Evolutionary conservation across 2,329 filamentous ascomycete species (phyloP).

Genomic region (Orbilia quercus): DNA sequence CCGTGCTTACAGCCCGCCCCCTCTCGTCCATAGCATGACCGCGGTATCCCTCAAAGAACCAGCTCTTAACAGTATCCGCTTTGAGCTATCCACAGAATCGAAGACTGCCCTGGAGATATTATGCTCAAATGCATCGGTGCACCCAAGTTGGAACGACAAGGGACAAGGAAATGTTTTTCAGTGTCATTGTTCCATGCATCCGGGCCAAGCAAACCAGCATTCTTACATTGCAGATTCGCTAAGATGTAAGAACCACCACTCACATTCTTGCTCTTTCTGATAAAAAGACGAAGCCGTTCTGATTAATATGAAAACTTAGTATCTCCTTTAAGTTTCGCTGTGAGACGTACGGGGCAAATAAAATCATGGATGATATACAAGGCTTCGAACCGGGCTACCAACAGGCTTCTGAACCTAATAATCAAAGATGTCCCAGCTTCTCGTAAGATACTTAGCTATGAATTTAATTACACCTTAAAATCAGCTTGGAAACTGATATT

Average conservation of each 20-base stretch:
- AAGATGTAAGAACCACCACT: background rate
- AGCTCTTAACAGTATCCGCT: constrained; percentile 5
- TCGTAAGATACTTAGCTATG: background rate
- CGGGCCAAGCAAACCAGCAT: background rate
- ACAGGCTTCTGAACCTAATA: background rate
- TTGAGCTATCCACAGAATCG: constrained; percentile 14
- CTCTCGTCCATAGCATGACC: constrained; percentile 5
- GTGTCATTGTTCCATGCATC: constrained; percentile 6
- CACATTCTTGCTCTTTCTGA: no score
- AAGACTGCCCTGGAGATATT: constrained; percentile 1
- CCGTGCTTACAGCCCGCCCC: background rate
- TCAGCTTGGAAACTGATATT: background rate
- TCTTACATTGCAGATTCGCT: background rate
- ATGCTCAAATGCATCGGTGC: constrained; percentile 16
- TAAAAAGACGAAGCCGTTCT: background rate
- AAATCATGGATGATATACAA: constrained; percentile 34
- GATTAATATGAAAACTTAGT: constrained; percentile 9
- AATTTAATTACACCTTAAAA: background rate
- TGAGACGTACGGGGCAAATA: background rate
- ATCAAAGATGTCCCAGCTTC: constrained; percentile 23
- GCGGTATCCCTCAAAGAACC: background rate
- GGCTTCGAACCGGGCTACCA: constrained; percentile 14
- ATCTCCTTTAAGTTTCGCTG: constrained; percentile 18
- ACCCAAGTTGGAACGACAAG: constrained; percentile 7
- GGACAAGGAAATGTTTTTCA: background rate